Conservation (phyloP, 495 filamentous ascomycete species). For the Daldinia concentrica region DNA sequence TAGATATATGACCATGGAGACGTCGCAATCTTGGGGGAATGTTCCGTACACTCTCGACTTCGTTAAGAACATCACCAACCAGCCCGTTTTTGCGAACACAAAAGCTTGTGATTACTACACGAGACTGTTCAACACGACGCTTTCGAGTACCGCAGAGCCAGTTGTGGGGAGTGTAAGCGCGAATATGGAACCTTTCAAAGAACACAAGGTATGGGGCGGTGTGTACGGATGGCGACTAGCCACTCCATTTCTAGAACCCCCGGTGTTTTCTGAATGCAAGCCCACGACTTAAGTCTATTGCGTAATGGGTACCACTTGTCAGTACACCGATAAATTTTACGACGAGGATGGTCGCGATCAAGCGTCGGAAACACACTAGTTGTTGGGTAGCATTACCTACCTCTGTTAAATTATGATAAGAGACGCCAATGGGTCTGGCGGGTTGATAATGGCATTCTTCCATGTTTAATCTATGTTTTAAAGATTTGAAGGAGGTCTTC, state of each 20-base stretch:
- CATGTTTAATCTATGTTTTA: no score
- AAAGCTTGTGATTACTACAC: conserved; percentile 52
- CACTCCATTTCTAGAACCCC: conserved; percentile 53
- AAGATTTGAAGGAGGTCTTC: no score
- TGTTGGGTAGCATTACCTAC: no score
- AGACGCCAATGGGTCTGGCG: no score
- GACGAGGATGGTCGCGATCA: neutral
- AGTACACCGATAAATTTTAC: neutral
- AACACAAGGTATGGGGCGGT: conserved; percentile 26
- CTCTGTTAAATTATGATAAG: no score
- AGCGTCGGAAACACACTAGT: no score
- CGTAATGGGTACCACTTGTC: neutral
- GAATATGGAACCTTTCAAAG: conserved; percentile 42
- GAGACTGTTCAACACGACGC: conserved; percentile 53
- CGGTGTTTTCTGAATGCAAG: conserved; percentile 7
- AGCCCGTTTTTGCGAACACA: conserved; percentile 53
- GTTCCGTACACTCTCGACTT: conserved; percentile 50
- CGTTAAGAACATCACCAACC: conserved; percentile 55
- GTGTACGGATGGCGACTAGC: conserved; percentile 53
- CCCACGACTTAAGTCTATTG: neutral
- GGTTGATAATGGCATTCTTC: no score
- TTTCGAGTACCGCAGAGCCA: conserved; percentile 45
- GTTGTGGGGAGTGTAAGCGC: conserved; percentile 44
- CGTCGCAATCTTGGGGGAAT: neutral
- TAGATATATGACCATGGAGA: conserved; percentile 42